Percentiles rank a stretch among this genome's conserved stretches.
Evolutionary conservation across 805 yeast genomes (phyloP).

Genomic region (Candida arabinofermentans): DNA sequence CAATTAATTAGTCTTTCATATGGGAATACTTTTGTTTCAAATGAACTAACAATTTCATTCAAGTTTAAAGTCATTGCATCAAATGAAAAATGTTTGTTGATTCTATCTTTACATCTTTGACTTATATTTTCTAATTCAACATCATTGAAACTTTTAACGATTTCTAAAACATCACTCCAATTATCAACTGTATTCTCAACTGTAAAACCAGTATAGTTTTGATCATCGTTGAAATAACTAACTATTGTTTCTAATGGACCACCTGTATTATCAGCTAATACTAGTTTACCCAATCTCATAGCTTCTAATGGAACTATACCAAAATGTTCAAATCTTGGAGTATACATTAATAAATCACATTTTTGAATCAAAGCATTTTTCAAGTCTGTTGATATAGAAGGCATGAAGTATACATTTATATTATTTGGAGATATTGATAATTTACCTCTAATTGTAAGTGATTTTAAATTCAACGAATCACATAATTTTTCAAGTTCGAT

Average conservation of each 20-base stretch:
- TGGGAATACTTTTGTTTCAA: conserved; percentile 6
- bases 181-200: conserved; percentile 41
- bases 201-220: conserved; percentile 54
- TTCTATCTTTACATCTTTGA: conserved; percentile 32
- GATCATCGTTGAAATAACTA: conserved; percentile 22
- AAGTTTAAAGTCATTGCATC: conserved; percentile 37
- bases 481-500: conserved; percentile 53
- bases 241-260: conserved; percentile 86
- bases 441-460: conserved; percentile 35
- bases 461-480: conserved; percentile 39
- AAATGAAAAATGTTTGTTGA: conserved; percentile 38
- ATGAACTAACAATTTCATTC: conserved; percentile 11
- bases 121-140: conserved; percentile 8
- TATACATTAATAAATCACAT: conserved; percentile 67
- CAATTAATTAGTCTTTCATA: too few relatives aligned
- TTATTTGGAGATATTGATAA: conserved; percentile 12
- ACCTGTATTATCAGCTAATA: conserved; percentile 81
- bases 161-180: conserved; percentile 53
- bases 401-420: conserved; percentile 50
- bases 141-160: conserved; percentile 27
- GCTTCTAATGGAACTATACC: conserved; percentile 98
- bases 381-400: conserved; percentile 66
- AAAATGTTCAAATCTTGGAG: conserved; percentile 91
- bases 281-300: conserved; percentile 80
- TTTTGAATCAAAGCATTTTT: conserved; percentile 58